These are phyloP conservation scores for Malassezia cuniculi DNA, from an alignment of 1,284 basidiomycete species.

Conservation along the genomic window DNA sequence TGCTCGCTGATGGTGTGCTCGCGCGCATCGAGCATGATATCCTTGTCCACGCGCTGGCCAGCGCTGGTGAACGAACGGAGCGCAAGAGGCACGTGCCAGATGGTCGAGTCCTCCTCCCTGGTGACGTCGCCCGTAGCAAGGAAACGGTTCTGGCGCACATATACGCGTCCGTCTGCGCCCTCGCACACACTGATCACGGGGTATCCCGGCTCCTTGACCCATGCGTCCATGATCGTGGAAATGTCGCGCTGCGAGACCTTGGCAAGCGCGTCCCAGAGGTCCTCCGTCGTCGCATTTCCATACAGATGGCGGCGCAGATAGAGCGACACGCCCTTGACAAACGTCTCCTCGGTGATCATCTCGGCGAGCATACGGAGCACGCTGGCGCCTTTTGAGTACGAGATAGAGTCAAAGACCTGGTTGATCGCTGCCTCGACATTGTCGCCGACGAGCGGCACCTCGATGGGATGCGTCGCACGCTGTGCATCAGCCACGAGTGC, in stretches of 20 bases:
- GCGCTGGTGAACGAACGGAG: conserved; percentile 55
- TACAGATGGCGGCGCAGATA: conserved; percentile 75
- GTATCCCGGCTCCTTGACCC: conserved; percentile 64
- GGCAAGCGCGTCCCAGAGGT: conserved; percentile 80
- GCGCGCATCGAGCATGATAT: conserved; percentile 57
- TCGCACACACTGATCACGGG: conserved; percentile 78
- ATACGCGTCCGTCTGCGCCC: conserved; percentile 47
- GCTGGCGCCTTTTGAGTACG: conserved; percentile 46
- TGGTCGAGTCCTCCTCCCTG: conserved; percentile 71
- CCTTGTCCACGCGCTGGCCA: conserved; percentile 57
- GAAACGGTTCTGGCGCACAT: conserved; percentile 71
- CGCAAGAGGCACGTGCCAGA: conserved; percentile 73
- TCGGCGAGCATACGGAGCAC: conserved; percentile 81
- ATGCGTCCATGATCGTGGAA: conserved; percentile 64
- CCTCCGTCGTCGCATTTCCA: conserved; percentile 67
- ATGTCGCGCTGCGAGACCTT: conserved; percentile 66
- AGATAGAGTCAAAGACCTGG: conserved; percentile 29
- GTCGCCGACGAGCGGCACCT: conserved; percentile 53
- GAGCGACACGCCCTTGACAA: conserved; percentile 52
- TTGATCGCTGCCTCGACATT: conserved; percentile 25
- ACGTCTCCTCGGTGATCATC: conserved; percentile 63
- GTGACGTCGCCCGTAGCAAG: conserved; percentile 58
- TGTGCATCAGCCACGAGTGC: conserved; percentile 74
- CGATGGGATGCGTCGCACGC: conserved; percentile 81
- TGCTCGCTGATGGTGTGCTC: conserved; percentile 58